Conservation (phyloP, 2,329 filamentous ascomycete species). For the Cladosporium sp. region DNA sequence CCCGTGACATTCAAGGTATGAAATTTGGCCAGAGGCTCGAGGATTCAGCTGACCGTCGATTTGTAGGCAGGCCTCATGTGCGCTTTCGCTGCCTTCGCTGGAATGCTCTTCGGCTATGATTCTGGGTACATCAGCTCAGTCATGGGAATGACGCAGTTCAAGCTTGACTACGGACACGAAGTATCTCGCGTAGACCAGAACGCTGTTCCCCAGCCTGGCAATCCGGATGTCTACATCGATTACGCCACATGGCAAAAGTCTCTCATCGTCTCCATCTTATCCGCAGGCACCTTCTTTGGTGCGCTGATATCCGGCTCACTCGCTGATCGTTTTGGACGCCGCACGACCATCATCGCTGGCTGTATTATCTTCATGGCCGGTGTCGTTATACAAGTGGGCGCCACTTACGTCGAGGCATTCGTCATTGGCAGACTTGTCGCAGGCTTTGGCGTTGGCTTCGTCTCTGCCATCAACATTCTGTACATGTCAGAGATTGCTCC, state of each 20-base stretch:
- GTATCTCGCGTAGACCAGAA: conserved; percentile 19
- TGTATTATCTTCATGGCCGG: conserved; percentile 62
- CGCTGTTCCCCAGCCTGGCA: conserved; percentile 18
- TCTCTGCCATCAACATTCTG: conserved; percentile 63
- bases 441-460: conserved; percentile 71
- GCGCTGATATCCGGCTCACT: conserved; percentile 60
- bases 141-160: conserved; percentile 55
- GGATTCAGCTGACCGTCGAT: background rate
- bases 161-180: conserved; percentile 36
- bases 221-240: conserved; percentile 28
- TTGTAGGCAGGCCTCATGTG: conserved; percentile 60
- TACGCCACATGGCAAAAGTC: conserved; percentile 49
- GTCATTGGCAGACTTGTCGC: conserved; percentile 73
- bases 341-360: conserved; percentile 63
- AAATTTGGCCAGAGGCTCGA: background rate
- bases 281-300: conserved; percentile 76
- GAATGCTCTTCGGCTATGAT: conserved; percentile 63
- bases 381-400: conserved; percentile 61
- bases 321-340: conserved; percentile 67
- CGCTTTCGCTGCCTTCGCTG: conserved; percentile 62
- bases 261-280: conserved; percentile 72
- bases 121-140: conserved; percentile 59
- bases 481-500: conserved; percentile 50
- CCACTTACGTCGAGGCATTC: conserved; percentile 64
- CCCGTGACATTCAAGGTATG: conserved; percentile 39